phyloP scores from a whole-genome alignment of 2,329 filamentous ascomycete species.

The Curvularia hawaiiensis region DNA sequence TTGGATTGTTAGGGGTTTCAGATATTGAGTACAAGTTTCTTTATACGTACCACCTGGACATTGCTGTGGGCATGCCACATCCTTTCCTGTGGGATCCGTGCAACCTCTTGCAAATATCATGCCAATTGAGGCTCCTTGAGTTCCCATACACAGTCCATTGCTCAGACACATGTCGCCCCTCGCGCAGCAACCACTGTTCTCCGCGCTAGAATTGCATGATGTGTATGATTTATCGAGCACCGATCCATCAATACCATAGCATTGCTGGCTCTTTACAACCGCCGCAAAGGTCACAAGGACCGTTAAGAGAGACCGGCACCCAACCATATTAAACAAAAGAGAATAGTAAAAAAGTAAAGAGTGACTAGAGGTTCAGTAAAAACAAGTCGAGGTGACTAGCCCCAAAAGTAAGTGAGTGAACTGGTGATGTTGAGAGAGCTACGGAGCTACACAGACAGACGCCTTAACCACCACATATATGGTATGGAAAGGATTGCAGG shows the following conservation, averaged over 20 bases:
- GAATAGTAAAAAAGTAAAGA: conserved; percentile 6
- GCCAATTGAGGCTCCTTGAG: conserved; percentile 33
- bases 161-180: conserved; percentile 42
- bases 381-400: conserved; percentile 1
- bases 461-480: conserved; percentile 22
- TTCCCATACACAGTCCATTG: conserved; percentile 44
- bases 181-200: conserved; percentile 44
- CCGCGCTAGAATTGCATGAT: conserved; percentile 37
- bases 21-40: background rate
- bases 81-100: conserved; percentile 41
- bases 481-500: conserved; percentile 6
- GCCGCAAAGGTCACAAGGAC: conserved; percentile 19
- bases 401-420: conserved; percentile 6
- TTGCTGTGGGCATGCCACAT: conserved; percentile 35
- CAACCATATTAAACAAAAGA: conserved; percentile 27
- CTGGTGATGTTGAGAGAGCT: conserved; percentile 1
- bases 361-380: conserved; percentile 6
- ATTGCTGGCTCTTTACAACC: conserved; percentile 29
- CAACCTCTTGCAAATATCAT: conserved; percentile 44
- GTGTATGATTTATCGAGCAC: conserved; percentile 35
- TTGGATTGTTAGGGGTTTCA: conserved; percentile 14
- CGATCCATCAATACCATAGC: conserved; percentile 39
- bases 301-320: conserved; percentile 20
- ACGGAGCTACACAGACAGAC: conserved; percentile 8
- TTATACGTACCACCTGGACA: conserved; percentile 38